Evolutionary conservation across 208 protist species (phyloP), one percentile per base, ranked within the genome.

Genomic region (Vickermania ingenoplastis): DNA sequence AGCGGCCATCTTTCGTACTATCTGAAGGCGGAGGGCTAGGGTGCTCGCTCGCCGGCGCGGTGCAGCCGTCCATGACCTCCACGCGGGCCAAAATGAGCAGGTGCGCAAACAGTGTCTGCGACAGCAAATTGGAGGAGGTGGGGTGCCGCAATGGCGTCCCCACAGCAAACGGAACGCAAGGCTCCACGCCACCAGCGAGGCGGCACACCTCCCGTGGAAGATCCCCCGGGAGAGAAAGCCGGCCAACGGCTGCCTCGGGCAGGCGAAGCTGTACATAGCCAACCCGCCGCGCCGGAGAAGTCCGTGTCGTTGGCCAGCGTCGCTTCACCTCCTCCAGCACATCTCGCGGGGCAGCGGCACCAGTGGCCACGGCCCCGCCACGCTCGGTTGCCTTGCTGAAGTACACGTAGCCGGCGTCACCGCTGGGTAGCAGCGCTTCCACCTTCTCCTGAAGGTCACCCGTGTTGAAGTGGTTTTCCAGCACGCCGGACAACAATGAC

Each of bases 151-250:
- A 41, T 13, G 75, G 75, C 2, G 54, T 65, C 2, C 83, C 83
- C 4, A 91, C 83, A 28, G 83, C 83, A 59, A 91, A 91, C 29
- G 52, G 53, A 0, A 86, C 83, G 7, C 66, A 45, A 28, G 83
- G 83, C 63, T 84, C 77, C 11, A 87, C 56, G 1, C 75, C 83
- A 26, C 83, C 83, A 14, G 80, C 77, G 7, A 91, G 53, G 11
- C 77, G 63, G 45, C 67, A 75, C 21, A 72, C 22, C 4, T 54
- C 27, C 3, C 27, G 23, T 24, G n/a, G 28, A 0, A 7, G 51
- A 17, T 7, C 7, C 11, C 36, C 36, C 7, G 36, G 36, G 36
- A 65, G 2, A 27, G 59, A 67, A 11, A 71, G 49, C 21, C 24
- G 7, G 22, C 69, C 69, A 53, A 50, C 51, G 13, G 69, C 63